Conservation (phyloP, 352 stramenopile genomes). For the Phytophthora palmivora region DNA sequence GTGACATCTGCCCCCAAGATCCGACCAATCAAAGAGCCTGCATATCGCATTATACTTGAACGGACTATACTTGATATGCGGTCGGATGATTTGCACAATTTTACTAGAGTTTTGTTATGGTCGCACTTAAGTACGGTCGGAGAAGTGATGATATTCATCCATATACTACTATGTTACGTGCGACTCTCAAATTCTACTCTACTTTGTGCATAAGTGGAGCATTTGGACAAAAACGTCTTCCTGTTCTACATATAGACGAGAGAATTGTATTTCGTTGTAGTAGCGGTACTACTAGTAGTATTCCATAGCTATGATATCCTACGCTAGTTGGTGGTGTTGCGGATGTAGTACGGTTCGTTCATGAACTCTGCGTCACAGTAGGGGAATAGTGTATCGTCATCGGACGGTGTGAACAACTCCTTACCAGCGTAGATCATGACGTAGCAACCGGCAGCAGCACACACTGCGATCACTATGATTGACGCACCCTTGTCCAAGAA, state of each 20-base stretch:
- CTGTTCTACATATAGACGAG: neutral
- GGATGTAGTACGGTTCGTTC: slow-evolving; percentile 54
- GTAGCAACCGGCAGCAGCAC: slow-evolving; percentile 52
- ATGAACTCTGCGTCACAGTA: slow-evolving; percentile 67
- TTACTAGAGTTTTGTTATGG: no score
- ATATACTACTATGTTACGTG: slow-evolving; percentile 1
- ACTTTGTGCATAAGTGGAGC: neutral
- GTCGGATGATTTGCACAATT: no score
- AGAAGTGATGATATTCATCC: no score
- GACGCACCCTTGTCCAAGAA: slow-evolving; percentile 51
- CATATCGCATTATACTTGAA: no score
- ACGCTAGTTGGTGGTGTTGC: slow-evolving; percentile 36
- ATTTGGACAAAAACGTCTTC: no score
- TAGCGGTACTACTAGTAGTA: neutral
- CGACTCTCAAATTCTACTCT: neutral
- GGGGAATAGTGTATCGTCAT: slow-evolving; percentile 51
- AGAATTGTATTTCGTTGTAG: neutral
- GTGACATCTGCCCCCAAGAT: no score
- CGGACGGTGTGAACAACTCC: slow-evolving; percentile 54
- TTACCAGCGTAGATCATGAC: slow-evolving; percentile 62
- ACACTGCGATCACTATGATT: slow-evolving; percentile 51
- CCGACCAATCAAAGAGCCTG: no score
- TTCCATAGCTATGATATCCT: neutral
- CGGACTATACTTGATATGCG: no score
- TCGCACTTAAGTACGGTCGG: no score